Conservation (phyloP, 2,329 filamentous ascomycete genomes). For the Aspergillus carbonarius region DNA sequence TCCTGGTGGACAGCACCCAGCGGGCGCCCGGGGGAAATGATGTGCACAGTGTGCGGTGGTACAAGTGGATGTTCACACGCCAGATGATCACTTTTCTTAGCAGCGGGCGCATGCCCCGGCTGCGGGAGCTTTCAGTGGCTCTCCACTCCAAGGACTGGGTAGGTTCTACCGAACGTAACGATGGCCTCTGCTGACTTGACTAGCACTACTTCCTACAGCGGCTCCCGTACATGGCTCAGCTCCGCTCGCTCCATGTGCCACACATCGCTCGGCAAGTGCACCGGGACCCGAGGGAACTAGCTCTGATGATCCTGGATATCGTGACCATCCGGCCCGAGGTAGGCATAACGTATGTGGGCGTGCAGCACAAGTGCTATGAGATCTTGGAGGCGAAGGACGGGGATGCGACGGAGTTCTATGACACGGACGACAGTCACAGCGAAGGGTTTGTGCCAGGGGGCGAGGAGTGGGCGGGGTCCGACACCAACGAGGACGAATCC, state of each 20-base stretch:
- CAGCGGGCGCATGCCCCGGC: slow-evolving; percentile 69
- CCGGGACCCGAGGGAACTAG: slow-evolving; percentile 67
- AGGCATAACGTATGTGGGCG: slow-evolving; percentile 73
- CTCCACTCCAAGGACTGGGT: slow-evolving; percentile 79
- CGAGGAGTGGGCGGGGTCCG: slow-evolving; percentile 46
- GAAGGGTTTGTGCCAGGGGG: slow-evolving; percentile 45
- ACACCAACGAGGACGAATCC: slow-evolving; percentile 48
- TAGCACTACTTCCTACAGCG: slow-evolving; percentile 77
- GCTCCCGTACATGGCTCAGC: slow-evolving; percentile 67
- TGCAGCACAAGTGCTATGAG: slow-evolving; percentile 77
- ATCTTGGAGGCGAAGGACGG: slow-evolving; percentile 62
- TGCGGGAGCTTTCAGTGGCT: slow-evolving; percentile 70
- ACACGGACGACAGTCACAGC: slow-evolving; percentile 48
- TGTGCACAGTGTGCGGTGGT: slow-evolving; percentile 53
- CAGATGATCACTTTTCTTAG: slow-evolving; percentile 72
- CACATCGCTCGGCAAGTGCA: slow-evolving; percentile 64
- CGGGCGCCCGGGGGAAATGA: slow-evolving; percentile 45
- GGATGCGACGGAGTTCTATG: slow-evolving; percentile 37
- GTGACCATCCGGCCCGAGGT: slow-evolving; percentile 74
- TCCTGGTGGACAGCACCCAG: slow-evolving; percentile 71
- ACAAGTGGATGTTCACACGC: slow-evolving; percentile 68
- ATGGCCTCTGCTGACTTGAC: slow-evolving; percentile 5
- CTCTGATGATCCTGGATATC: slow-evolving; percentile 74
- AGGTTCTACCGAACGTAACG: slow-evolving; percentile 35
- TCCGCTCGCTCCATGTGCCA: slow-evolving; percentile 70